phyloP scores from a whole-genome alignment of 2,329 filamentous ascomycete species.

The Calonectria pseudoreteaudii region DNA sequence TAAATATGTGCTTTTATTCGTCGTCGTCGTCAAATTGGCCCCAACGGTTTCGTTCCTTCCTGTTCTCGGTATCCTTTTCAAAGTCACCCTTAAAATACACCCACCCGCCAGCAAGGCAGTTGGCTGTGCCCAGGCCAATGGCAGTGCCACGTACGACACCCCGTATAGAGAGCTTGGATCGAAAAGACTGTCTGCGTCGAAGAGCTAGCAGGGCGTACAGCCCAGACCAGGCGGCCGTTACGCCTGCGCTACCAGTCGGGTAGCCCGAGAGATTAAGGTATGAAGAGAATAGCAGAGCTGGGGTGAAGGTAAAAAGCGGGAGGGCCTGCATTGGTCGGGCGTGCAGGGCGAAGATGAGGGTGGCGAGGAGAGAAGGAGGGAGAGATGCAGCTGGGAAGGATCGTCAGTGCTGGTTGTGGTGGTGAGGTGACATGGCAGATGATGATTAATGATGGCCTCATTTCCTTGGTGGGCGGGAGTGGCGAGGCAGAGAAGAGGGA shows the following conservation, averaged over 20 bases:
- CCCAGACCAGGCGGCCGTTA: slow-evolving; percentile 68
- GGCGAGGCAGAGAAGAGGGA: slow-evolving; percentile 8
- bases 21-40: slow-evolving; percentile 42
- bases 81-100: slow-evolving; percentile 65
- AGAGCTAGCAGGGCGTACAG: slow-evolving; percentile 68
- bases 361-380: slow-evolving; percentile 66
- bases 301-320: slow-evolving; percentile 64
- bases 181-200: slow-evolving; percentile 56
- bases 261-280: slow-evolving; percentile 72
- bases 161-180: slow-evolving; percentile 58
- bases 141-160: slow-evolving; percentile 64
- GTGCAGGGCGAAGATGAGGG: slow-evolving; percentile 68
- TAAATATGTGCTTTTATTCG: not conserved
- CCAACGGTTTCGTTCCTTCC: slow-evolving; percentile 65
- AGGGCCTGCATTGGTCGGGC: slow-evolving; percentile 63
- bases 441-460: not conserved
- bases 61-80: slow-evolving; percentile 60
- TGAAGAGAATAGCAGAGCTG: slow-evolving; percentile 65
- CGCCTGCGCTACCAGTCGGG: slow-evolving; percentile 66
- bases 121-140: slow-evolving; percentile 61
- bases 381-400: slow-evolving; percentile 61
- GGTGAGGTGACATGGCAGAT: not conserved
- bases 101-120: slow-evolving; percentile 62
- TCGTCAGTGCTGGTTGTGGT: not conserved
- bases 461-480: not conserved